A percentile compares a stretch with the other conserved stretches of the same genome.
Evolutionary conservation across 805 yeast species (phyloP).

Genomic region (Phaffomyces opuntiae): DNA sequence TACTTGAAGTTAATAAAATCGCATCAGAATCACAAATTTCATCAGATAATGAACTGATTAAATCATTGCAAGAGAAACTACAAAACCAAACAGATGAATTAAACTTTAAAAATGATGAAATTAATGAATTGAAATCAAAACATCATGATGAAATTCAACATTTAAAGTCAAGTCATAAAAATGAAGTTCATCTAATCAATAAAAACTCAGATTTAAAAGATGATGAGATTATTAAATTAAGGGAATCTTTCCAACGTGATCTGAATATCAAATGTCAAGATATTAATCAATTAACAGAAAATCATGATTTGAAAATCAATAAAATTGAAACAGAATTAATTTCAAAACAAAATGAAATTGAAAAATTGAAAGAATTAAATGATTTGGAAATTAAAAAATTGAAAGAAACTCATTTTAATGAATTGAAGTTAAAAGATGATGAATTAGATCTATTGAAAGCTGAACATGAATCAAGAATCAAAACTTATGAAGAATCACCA

Average conservation of each 20-base stretch:
- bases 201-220: background rate
- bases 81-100: background rate
- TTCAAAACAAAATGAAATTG: background rate
- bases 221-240: background rate
- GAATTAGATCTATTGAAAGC: too few relatives aligned
- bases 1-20: background rate
- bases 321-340: background rate
- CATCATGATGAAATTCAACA: background rate
- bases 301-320: background rate
- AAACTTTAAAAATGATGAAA: background rate
- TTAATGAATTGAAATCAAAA: background rate
- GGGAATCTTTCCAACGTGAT: too few relatives aligned
- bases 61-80: background rate
- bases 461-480: too few relatives aligned
- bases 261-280: too few relatives aligned
- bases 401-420: background rate
- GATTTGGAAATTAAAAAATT: background rate
- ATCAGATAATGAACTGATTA: background rate
- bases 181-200: constrained; percentile 2
- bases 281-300: too few relatives aligned
- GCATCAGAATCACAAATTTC: background rate
- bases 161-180: background rate
- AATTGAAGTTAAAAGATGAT: too few relatives aligned
- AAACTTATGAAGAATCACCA: too few relatives aligned
- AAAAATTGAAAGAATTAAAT: background rate